Base-by-base conservation (phyloP, 495 filamentous ascomycete genomes). In the Hyphodiscus hymeniophilus region DNA sequence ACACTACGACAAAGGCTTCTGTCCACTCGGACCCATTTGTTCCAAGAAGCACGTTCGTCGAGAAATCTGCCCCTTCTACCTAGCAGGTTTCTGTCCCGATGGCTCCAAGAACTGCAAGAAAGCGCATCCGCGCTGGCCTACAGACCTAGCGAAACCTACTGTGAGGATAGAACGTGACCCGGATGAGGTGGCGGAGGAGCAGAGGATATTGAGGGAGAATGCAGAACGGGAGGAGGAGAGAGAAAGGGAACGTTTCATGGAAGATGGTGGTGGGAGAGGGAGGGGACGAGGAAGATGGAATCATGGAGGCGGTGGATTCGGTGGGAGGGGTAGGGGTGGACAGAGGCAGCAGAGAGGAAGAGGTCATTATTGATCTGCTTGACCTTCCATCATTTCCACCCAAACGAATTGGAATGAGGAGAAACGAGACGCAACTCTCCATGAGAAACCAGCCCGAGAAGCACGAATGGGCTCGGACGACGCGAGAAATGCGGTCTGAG, bases 1-100 rank as follows among this genome's bases (percentile, higher is more conserved):
- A 47, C 87, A 94, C 66, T 98, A 95, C 67, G 87, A 95, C 44
- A 78, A 81, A n/a, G 92, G 92, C 1, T 97, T 95, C 67, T 97
- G 94, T 54, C 86, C 88, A 18, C 71, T 96, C 12, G 94, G 92
- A 0, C 85, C 90, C 3, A 66, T 75, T 21, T 98, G 92, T 63
- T 81, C 83, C 8, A 86, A 94, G 66, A 84, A 84, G 52, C 92
- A 98, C 63, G 79, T 94, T 41, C 67, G 79, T 24, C 79, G 86
- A 26, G 76, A 75, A 34, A 59, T 95, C 1, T 98, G 92, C 62
- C 64, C 68, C n/a, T 94, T 78, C 64, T 98, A 94, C 58, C 71
- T 97, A 23, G 87, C 87, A 1, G 94, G 94, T 1, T 98, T 98
- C 66, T 98, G 92, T 61, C 92, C 92, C 0, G 82, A 94, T 49